Conservation (phyloP, 169 alveolate genomes). For the Plasmodium ovale region DNA sequence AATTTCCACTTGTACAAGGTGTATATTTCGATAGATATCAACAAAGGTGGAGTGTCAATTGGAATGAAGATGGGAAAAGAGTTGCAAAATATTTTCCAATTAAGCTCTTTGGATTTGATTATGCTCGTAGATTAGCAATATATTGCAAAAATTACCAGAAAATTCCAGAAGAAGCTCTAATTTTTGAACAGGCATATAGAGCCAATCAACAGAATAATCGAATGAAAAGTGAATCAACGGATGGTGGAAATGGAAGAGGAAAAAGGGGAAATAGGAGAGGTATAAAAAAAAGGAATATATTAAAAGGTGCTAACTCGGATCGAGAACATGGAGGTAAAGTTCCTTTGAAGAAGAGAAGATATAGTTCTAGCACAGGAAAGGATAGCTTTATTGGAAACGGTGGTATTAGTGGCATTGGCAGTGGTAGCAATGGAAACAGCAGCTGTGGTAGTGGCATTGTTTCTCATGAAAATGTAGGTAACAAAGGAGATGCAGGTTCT, state of each 20-base stretch:
- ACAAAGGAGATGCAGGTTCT: background rate
- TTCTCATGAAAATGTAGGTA: background rate
- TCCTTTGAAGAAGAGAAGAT: background rate
- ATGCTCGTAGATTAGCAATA: slow-evolving; percentile 82
- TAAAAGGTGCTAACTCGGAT: background rate
- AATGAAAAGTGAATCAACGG: slow-evolving; percentile 39
- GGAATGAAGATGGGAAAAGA: slow-evolving; percentile 85
- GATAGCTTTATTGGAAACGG: background rate
- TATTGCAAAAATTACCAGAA: slow-evolving; percentile 77
- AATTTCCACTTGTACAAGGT: slow-evolving; percentile 83
- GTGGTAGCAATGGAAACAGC: background rate
- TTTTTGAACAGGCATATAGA: slow-evolving; percentile 63
- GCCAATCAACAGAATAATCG: slow-evolving; percentile 74
- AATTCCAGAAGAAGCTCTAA: slow-evolving; percentile 77
- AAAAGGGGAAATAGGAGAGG: background rate
- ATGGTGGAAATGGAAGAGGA: background rate
- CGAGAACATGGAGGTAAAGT: background rate
- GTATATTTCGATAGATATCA: slow-evolving; percentile 84
- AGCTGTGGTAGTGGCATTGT: background rate
- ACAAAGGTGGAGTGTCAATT: slow-evolving; percentile 86
- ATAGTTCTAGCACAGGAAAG: background rate
- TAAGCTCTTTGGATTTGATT: slow-evolving; percentile 82
- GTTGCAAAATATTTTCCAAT: slow-evolving; percentile 86
- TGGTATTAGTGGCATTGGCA: background rate
- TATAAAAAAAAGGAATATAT: background rate